Percentiles rank a stretch among this genome's conserved stretches.
These are phyloP conservation scores for Lobulomyces angularis DNA, from an alignment of 192 early-diverging fungal species.

Conservation along the genomic window DNA sequence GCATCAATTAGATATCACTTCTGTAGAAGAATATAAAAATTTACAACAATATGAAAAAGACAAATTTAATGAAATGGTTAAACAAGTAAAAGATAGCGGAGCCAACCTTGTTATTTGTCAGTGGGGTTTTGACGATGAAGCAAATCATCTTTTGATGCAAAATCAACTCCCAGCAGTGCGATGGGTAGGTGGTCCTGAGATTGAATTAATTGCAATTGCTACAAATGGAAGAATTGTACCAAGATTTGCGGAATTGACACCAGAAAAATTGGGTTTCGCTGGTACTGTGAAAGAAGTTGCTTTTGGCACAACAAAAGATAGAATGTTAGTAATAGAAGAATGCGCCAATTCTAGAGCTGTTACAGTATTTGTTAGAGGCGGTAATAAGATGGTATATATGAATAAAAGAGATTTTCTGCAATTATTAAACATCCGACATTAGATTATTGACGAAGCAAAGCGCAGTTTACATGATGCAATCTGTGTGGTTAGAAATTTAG, in stretches of 20 bases:
- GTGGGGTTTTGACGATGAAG: slow-evolving; percentile 99
- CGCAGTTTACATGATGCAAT: slow-evolving; percentile 96
- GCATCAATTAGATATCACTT: slow-evolving; percentile 97
- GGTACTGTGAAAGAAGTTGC: slow-evolving; percentile 88
- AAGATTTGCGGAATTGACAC: slow-evolving; percentile 88
- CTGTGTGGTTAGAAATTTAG: slow-evolving; percentile 95
- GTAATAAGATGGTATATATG: slow-evolving; percentile 83
- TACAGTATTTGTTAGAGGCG: slow-evolving; percentile 91
- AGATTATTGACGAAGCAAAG: slow-evolving; percentile 98
- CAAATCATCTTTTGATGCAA: slow-evolving; percentile 96
- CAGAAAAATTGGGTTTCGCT: slow-evolving; percentile 83
- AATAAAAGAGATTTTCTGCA: neutral
- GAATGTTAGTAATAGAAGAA: slow-evolving; percentile 98
- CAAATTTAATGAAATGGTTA: slow-evolving; percentile 95
- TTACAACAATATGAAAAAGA: slow-evolving; percentile 90
- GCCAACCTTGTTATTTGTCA: slow-evolving; percentile 98
- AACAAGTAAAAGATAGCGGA: slow-evolving; percentile 91
- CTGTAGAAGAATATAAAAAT: slow-evolving; percentile 96
- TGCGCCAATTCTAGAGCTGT: slow-evolving; percentile 98
- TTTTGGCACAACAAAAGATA: slow-evolving; percentile 97
- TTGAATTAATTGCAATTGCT: slow-evolving; percentile 98
- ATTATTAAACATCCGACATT: slow-evolving; percentile 2
- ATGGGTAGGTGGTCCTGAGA: slow-evolving; percentile 99
- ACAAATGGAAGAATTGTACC: slow-evolving; percentile 99
- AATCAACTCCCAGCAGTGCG: slow-evolving; percentile 93